Evolutionary conservation across 108 stramenopile genomes (phyloP).

Genomic region (Licmophora abbreviata): DNA sequence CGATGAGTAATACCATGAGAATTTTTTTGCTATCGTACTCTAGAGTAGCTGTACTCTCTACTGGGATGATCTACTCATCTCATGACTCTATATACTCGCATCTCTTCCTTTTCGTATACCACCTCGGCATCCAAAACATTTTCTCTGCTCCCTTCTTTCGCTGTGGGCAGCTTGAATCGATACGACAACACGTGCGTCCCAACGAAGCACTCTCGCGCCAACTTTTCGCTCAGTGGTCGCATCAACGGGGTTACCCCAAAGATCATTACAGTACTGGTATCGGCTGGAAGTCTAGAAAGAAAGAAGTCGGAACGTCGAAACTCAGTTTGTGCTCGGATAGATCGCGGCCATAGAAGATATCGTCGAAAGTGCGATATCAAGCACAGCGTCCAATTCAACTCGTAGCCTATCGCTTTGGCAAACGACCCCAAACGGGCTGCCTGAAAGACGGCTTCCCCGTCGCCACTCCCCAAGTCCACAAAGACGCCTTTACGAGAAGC

Average conservation of each 20-base stretch:
- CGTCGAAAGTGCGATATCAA: slow-evolving; percentile 47
- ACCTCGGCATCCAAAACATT: slow-evolving; percentile 29
- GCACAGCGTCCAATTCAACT: slow-evolving; percentile 71
- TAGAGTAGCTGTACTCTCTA: too few relatives aligned
- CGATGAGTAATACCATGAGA: too few relatives aligned
- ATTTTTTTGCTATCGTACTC: too few relatives aligned
- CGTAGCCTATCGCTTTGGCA: slow-evolving; percentile 50
- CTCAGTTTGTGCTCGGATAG: slow-evolving; percentile 16
- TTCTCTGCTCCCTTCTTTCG: not conserved
- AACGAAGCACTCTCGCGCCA: slow-evolving; percentile 36
- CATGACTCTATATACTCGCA: slow-evolving; percentile 60
- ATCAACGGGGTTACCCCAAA: slow-evolving; percentile 70
- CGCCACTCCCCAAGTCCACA: slow-evolving; percentile 26
- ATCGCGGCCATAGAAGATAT: slow-evolving; percentile 22
- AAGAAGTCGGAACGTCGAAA: slow-evolving; percentile 49
- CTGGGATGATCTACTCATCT: too few relatives aligned
- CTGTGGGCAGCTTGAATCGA: slow-evolving; percentile 62
- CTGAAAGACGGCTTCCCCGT: slow-evolving; percentile 42
- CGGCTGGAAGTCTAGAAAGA: slow-evolving; percentile 16
- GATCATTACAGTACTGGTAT: slow-evolving; percentile 63
- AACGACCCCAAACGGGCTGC: slow-evolving; percentile 53
- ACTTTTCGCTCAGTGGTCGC: slow-evolving; percentile 44
- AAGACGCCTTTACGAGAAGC: slow-evolving; percentile 1
- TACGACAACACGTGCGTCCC: slow-evolving; percentile 66
- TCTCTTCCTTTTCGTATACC: slow-evolving; percentile 74